Percentiles rank a stretch among this genome's conserved stretches.
Conservation (phyloP, 805 yeast species). For the Tetrapisispora nanseiensis region DNA sequence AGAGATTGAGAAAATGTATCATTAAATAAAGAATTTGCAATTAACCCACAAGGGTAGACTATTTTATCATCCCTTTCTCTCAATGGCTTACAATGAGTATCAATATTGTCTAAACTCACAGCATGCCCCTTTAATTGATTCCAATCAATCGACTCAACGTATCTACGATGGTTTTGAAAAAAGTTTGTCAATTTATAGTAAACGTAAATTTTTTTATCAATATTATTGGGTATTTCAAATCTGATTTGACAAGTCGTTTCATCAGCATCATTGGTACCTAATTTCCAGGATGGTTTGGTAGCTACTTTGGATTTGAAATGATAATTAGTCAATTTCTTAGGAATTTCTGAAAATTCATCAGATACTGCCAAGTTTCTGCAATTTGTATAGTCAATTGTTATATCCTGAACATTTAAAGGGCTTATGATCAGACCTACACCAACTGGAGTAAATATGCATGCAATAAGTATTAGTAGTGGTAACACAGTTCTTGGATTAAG, state of each 20-base stretch:
- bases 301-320: slow-evolving; percentile 44
- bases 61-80: slow-evolving; percentile 27
- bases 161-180: slow-evolving; percentile 90
- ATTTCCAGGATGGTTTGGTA: slow-evolving; percentile 54
- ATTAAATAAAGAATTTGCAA: slow-evolving; percentile 72
- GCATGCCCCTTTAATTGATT: slow-evolving; percentile 74
- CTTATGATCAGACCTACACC: slow-evolving; percentile 79
- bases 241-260: slow-evolving; percentile 49
- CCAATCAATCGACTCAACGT: slow-evolving; percentile 76
- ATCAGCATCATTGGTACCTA: slow-evolving; percentile 33
- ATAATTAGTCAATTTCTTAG: slow-evolving; percentile 44
- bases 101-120: slow-evolving; percentile 41
- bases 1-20: slow-evolving; percentile 56
- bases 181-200: slow-evolving; percentile 86
- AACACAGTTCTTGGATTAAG: slow-evolving; percentile 85
- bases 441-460: slow-evolving; percentile 78
- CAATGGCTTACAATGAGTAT: slow-evolving; percentile 32
- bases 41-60: slow-evolving; percentile 74
- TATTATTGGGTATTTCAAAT: slow-evolving; percentile 62
- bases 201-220: slow-evolving; percentile 61
- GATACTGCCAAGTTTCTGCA: slow-evolving; percentile 48
- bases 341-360: slow-evolving; percentile 40
- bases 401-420: slow-evolving; percentile 67
- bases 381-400: slow-evolving; percentile 64
- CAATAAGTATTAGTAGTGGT: slow-evolving; percentile 66